These are phyloP conservation scores for Fistulinella prunicolor DNA, from an alignment of 768 basidiomycete genomes.

Conservation along the genomic window DNA sequence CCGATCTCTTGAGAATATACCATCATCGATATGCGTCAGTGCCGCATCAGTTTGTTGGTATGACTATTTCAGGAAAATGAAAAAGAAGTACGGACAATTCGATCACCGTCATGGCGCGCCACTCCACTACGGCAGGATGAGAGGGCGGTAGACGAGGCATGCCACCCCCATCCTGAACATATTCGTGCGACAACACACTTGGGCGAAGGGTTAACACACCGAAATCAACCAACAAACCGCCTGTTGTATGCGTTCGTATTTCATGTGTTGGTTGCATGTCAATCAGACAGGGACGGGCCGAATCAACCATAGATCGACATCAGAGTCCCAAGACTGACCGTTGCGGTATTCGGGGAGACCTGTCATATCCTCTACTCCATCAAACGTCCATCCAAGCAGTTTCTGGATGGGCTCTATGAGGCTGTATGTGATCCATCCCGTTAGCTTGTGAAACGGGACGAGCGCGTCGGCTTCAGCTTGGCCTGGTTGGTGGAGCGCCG, in stretches of 20 bases:
- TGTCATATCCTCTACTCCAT: conserved; percentile 80
- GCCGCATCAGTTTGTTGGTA: too few species aligned
- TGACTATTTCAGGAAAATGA: conserved; percentile 1
- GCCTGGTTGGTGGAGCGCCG: conserved; percentile 38
- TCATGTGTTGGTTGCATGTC: too few species aligned
- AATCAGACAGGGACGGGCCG: too few species aligned
- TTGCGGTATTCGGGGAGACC: conserved; percentile 96
- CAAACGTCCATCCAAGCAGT: conserved; percentile 76
- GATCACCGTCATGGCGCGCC: conserved; percentile 95
- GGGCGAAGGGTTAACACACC: conserved; percentile 72
- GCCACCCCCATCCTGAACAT: conserved; percentile 32
- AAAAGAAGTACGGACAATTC: conserved; percentile 58
- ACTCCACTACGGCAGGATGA: conserved; percentile 92
- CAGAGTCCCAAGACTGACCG: too few species aligned
- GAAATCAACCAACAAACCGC: conserved; percentile 84
- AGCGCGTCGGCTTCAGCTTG: conserved; percentile 52
- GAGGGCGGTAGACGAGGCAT: conserved; percentile 68
- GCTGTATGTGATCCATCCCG: conserved; percentile 91
- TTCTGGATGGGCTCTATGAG: conserved; percentile 81
- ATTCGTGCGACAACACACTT: conserved; percentile 48
- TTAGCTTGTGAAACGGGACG: conserved; percentile 96
- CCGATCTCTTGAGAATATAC: conserved; percentile 63
- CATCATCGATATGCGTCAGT: conserved; percentile 1
- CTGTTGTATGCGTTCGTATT: conserved; percentile 41
- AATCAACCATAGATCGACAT: too few species aligned